Percentiles rank a stretch among this genome's conserved stretches.
These are phyloP conservation scores for Orychophragmus violaceus DNA, from an alignment of 345 rosid species.

Conservation along the genomic window DNA sequence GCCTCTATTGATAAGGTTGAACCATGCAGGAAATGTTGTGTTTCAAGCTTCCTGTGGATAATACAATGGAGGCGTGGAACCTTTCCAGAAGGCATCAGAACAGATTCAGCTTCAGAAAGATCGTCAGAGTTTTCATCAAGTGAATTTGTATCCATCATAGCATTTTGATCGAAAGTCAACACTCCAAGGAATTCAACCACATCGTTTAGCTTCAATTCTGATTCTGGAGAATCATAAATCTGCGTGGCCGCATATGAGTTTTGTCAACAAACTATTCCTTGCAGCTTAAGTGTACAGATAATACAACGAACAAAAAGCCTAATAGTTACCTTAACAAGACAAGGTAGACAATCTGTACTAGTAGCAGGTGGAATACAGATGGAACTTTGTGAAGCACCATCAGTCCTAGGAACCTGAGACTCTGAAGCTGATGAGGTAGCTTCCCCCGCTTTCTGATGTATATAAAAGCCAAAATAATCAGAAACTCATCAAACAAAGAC, in stretches of 20 bases:
- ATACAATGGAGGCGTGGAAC: constrained; percentile 89
- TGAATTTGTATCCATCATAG: constrained; percentile 30
- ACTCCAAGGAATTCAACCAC: constrained; percentile 84
- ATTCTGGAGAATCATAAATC: constrained; percentile 77
- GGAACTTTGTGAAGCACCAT: constrained; percentile 26
- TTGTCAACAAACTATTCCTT: neutral
- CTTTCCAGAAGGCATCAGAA: constrained; percentile 56
- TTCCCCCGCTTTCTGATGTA: constrained; percentile 51
- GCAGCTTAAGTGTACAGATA: neutral
- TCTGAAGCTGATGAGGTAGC: constrained; percentile 42
- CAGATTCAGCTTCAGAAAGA: constrained; percentile 42
- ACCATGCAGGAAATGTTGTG: constrained; percentile 47
- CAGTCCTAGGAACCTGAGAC: constrained; percentile 18
- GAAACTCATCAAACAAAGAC: neutral
- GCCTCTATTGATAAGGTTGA: constrained; percentile 51
- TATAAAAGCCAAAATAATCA: neutral
- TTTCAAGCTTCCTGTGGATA: constrained; percentile 67
- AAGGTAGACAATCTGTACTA: constrained; percentile 40
- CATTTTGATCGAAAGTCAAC: constrained; percentile 50
- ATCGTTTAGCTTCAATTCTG: constrained; percentile 78
- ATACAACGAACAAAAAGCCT: neutral
- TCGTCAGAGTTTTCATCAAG: constrained; percentile 41
- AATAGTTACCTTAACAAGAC: constrained; percentile 63
- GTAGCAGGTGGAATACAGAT: constrained; percentile 16
- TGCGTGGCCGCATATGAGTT: constrained; percentile 23